A percentile compares a stretch with the other conserved stretches of the same genome.
These are phyloP conservation scores for Cryptococcus sp. DNA, from an alignment of 1,284 basidiomycete species.

Conservation along the genomic window DNA sequence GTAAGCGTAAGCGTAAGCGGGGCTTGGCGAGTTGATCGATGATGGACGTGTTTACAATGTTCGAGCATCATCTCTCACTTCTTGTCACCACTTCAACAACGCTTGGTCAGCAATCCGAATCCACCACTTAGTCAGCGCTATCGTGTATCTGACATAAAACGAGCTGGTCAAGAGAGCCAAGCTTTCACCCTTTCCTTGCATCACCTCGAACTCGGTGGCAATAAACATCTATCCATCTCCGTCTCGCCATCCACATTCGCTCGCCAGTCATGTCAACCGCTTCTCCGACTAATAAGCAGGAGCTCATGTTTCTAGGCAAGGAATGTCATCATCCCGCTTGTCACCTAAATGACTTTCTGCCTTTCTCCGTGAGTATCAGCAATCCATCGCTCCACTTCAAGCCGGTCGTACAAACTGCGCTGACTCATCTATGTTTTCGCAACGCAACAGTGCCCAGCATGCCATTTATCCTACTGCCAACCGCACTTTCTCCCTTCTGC, in stretches of 20 bases:
- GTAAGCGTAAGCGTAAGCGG: conserved; percentile 8
- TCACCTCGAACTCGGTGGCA: neutral
- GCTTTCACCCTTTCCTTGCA: neutral
- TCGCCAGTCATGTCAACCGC: conserved; percentile 8
- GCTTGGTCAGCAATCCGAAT: conserved; percentile 9
- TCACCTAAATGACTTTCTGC: conserved; percentile 52
- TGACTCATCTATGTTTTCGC: neutral
- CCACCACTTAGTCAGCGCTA: neutral
- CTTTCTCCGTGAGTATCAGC: conserved; percentile 42
- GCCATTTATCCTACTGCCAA: conserved; percentile 49
- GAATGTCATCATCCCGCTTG: conserved; percentile 49
- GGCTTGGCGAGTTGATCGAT: neutral
- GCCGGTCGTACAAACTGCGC: neutral
- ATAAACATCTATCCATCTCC: neutral
- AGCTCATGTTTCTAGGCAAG: conserved; percentile 52
- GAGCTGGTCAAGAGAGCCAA: neutral
- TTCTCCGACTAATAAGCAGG: conserved; percentile 19
- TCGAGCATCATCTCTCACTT: neutral
- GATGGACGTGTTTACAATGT: neutral
- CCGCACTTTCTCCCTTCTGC: conserved; percentile 49
- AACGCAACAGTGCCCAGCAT: conserved; percentile 48
- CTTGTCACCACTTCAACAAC: neutral
- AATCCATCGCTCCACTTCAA: neutral
- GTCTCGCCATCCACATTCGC: neutral
- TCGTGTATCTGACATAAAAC: neutral